Base-by-base conservation (phyloP, 2,329 filamentous ascomycete species). In the Pyricularia sp. region DNA sequence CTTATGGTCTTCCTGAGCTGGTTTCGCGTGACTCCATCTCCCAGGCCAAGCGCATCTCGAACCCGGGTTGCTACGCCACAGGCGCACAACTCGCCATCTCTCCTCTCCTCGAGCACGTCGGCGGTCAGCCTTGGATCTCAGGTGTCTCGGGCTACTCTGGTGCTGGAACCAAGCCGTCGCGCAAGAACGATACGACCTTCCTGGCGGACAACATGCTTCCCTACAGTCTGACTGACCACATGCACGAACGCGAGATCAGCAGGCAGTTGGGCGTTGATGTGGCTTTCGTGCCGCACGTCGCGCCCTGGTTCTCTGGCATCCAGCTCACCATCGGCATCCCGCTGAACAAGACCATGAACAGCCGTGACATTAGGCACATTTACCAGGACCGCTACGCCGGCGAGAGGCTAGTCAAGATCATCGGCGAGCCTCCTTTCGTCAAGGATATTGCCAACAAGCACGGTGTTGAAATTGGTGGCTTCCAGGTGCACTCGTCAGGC, bases 231-330 rank as follows among this genome's bases (percentile, higher is more conserved):
- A 96, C 91, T 40, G 93, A 92, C 70, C 94, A 97, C 78, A 90
- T 97, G 67, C 94, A 97, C 78, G 94, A 99, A 81, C 86, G 85
- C 61, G 94, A 97, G 75, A 94, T 97, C 68, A 88, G 88, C 73
- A 74, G 79, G 64, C 92, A 96, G 73, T 84, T 97, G 12, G 89
- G 69, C 62, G 82, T 79, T 16, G 78, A 84, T 22, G 87, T 96
- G 12, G 89, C 88, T 6, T 99, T 99, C 74, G 89, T 94, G 66
- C 94, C 94, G 7, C 94, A 97, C 75, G 93, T 96, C 28, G 91
- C 92, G n/a, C 86, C 89, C 16, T 97, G 92, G 93, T 97, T 97
- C 84, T 89, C 96, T 73, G 93, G 93, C 68, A 97, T 97, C 70
- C 87, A 91, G 73, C 90, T 93, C 77, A 93, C 92, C 53, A 93